Conservation (phyloP, 345 rosid species). For the Salix brachista region DNA sequence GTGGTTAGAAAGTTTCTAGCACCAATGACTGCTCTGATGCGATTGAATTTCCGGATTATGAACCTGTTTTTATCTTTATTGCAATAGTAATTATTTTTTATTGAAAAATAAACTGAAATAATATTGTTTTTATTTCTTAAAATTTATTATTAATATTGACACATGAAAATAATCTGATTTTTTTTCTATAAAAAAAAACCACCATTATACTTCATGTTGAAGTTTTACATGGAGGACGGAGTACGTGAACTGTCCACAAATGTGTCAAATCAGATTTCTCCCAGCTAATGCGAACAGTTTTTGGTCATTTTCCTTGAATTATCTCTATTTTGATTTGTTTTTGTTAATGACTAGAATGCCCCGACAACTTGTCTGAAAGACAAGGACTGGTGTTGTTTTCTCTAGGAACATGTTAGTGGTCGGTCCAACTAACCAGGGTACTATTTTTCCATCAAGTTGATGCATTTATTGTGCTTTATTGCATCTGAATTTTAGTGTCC, state of each 20-base stretch:
- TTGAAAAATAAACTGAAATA: too few relatives aligned
- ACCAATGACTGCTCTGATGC: neutral
- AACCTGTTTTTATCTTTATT: too few relatives aligned
- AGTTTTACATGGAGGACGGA: neutral
- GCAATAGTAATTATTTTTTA: too few relatives aligned
- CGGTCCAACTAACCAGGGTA: slow-evolving; percentile 4
- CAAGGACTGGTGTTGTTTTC: neutral
- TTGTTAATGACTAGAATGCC: slow-evolving; percentile 12
- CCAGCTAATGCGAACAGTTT: neutral
- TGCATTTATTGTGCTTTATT: neutral
- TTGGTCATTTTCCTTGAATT: neutral
- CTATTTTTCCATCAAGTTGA: neutral
- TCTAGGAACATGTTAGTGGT: slow-evolving; percentile 6
- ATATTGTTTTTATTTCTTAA: too few relatives aligned
- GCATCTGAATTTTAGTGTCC: neutral
- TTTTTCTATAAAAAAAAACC: too few relatives aligned
- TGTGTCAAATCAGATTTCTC: neutral
- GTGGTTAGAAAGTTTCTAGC: neutral
- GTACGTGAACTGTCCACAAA: neutral
- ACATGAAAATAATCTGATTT: too few relatives aligned
- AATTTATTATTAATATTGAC: too few relatives aligned
- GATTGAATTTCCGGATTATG: too few relatives aligned
- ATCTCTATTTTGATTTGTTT: neutral
- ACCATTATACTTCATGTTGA: neutral
- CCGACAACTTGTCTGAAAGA: neutral